These are phyloP conservation scores for Mycena latifolia DNA, from an alignment of 768 basidiomycete species.

Conservation along the genomic window DNA sequence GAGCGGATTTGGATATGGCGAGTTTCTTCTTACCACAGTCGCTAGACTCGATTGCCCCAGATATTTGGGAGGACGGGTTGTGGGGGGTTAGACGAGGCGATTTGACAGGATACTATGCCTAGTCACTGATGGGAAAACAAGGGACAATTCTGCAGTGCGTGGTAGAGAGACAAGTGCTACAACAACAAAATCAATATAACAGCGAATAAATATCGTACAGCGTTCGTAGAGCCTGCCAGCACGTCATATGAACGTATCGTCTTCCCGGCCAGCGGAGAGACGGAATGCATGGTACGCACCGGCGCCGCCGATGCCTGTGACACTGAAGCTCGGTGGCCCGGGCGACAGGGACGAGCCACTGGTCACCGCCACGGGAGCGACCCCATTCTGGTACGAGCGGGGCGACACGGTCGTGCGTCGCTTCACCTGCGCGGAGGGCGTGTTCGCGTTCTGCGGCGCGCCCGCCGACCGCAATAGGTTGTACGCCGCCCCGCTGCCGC, in stretches of 20 bases:
- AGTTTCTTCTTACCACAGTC: neutral
- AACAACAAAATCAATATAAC: too few relatives aligned
- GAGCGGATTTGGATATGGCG: neutral
- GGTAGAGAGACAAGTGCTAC: too few relatives aligned
- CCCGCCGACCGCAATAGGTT: neutral
- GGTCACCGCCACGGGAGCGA: neutral
- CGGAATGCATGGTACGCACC: neutral
- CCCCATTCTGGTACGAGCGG: slow-evolving; percentile 11
- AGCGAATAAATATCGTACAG: too few relatives aligned
- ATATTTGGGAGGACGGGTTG: neutral
- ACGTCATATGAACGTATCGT: slow-evolving; percentile 11
- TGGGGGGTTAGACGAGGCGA: neutral
- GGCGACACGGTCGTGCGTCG: slow-evolving; percentile 17
- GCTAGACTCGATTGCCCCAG: neutral
- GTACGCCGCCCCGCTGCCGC: neutral
- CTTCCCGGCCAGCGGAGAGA: slow-evolving; percentile 16
- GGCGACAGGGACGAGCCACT: slow-evolving; percentile 20
- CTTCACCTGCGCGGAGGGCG: neutral
- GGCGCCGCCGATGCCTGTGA: neutral
- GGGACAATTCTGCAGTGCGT: too few relatives aligned
- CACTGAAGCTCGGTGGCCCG: slow-evolving; percentile 24
- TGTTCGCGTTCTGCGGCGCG: neutral
- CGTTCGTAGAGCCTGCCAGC: too few relatives aligned
- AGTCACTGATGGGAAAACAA: too few relatives aligned
- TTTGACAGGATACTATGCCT: neutral